A percentile compares a stretch with the other conserved stretches of the same genome.
Evolutionary conservation across 140 eudicot genomes (phyloP).

Genomic region (Anethum foeniculum): DNA sequence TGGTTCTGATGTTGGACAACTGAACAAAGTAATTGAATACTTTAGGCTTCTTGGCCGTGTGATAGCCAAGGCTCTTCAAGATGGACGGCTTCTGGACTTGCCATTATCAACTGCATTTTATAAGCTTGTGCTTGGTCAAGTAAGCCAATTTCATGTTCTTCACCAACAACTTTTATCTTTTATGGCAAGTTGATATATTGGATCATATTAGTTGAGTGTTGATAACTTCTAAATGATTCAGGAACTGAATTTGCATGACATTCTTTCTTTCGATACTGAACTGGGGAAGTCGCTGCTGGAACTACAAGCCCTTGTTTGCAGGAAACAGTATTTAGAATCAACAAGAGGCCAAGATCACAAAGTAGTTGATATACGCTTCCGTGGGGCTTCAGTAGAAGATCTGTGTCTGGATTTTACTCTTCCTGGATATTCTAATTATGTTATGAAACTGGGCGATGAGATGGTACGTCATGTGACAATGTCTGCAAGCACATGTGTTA

Average conservation of each 20-base stretch:
- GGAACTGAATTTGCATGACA: slow-evolving; percentile 94
- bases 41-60: slow-evolving; percentile 81
- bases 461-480: slow-evolving; percentile 39
- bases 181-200: neutral
- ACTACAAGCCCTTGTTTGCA: slow-evolving; percentile 68
- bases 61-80: slow-evolving; percentile 97
- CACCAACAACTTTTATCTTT: neutral
- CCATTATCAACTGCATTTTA: slow-evolving; percentile 69
- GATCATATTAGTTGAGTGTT: neutral
- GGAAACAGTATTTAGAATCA: slow-evolving; percentile 67
- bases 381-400: slow-evolving; percentile 71
- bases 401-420: slow-evolving; percentile 89
- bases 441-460: slow-evolving; percentile 60
- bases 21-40: slow-evolving; percentile 54
- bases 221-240: slow-evolving; percentile 18
- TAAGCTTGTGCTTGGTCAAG: slow-evolving; percentile 87
- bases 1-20: slow-evolving; percentile 46
- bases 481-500: neutral
- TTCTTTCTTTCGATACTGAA: slow-evolving; percentile 70
- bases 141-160: slow-evolving; percentile 16
- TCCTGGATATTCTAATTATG: slow-evolving; percentile 79
- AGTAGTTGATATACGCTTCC: slow-evolving; percentile 33
- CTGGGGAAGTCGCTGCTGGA: slow-evolving; percentile 82
- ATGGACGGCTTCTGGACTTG: slow-evolving; percentile 88
- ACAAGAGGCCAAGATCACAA: slow-evolving; percentile 28